These are phyloP conservation scores for Cryphonectria parasitica DNA, from an alignment of 2,329 filamentous ascomycete species.

Conservation along the genomic window DNA sequence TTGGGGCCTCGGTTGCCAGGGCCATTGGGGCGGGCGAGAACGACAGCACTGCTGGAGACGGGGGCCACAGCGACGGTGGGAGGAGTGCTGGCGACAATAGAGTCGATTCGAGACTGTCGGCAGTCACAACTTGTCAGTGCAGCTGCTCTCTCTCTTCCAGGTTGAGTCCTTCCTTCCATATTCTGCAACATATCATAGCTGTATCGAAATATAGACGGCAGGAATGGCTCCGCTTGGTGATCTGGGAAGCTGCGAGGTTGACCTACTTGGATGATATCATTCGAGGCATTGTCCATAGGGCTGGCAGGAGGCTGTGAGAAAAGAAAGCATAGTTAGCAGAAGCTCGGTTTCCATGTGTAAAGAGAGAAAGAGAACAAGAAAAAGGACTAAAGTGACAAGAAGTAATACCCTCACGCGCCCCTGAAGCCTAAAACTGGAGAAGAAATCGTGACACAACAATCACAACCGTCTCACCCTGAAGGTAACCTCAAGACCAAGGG, in stretches of 20 bases:
- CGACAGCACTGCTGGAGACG: slow-evolving; percentile 7
- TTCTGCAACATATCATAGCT: background rate
- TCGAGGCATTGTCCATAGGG: slow-evolving; percentile 14
- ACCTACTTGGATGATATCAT: slow-evolving; percentile 24
- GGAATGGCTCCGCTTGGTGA: slow-evolving; percentile 16
- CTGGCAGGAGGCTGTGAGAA: slow-evolving; percentile 24
- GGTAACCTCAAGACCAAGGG: background rate
- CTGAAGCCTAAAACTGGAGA: background rate
- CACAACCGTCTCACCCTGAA: background rate
- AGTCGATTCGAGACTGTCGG: slow-evolving; percentile 43
- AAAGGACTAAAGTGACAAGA: background rate
- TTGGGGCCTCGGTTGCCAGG: slow-evolving; percentile 36
- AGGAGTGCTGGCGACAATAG: slow-evolving; percentile 38
- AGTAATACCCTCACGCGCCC: background rate
- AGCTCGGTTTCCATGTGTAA: background rate
- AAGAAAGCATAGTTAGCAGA: slow-evolving; percentile 12
- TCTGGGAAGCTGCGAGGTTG: slow-evolving; percentile 25
- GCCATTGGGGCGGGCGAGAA: slow-evolving; percentile 11
- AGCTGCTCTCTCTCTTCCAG: background rate
- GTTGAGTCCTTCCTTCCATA: background rate
- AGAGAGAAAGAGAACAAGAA: no score
- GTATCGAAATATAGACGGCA: background rate
- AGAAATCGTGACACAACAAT: background rate
- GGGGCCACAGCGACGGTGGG: background rate
- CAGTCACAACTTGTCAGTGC: background rate